phyloP scores from a whole-genome alignment of 177 flowering plant genomes.

The Vitis hybrid region DNA sequence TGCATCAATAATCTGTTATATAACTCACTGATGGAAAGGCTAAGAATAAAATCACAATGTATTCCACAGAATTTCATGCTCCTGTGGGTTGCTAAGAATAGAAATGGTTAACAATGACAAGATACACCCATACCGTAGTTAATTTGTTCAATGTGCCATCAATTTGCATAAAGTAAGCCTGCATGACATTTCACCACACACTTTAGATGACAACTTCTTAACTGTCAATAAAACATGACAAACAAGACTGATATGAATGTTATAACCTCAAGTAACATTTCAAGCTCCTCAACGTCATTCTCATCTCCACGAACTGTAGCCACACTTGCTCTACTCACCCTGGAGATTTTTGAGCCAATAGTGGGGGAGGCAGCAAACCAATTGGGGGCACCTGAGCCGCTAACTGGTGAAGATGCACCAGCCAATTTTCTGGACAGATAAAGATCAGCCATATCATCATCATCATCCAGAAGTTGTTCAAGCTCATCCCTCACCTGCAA shows the following conservation, averaged over 20 bases:
- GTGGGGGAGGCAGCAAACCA: constrained; percentile 86
- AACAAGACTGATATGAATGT: background rate
- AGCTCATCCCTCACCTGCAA: constrained; percentile 92
- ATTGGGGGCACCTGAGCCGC: constrained; percentile 73
- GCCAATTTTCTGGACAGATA: constrained; percentile 83
- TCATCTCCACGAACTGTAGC: constrained; percentile 85
- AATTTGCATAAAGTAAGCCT: constrained; percentile 98
- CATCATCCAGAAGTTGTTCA: constrained; percentile 94
- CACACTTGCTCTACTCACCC: constrained; percentile 84
- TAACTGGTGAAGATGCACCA: constrained; percentile 70
- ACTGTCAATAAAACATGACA: constrained; percentile 4
- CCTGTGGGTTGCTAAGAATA: background rate
- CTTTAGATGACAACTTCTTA: background rate
- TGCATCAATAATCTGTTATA: no score
- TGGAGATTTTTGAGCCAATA: constrained; percentile 81
- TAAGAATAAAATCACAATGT: no score
- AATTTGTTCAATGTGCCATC: constrained; percentile 93
- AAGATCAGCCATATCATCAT: constrained; percentile 97
- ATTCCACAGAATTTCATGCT: no score
- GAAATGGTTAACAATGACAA: background rate
- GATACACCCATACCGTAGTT: constrained; percentile 61
- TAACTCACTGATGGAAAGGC: no score
- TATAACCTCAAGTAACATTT: constrained; percentile 91
- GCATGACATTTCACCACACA: constrained; percentile 25
- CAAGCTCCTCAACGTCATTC: constrained; percentile 95